These are phyloP conservation scores for Moricandia moricandioides DNA, from an alignment of 345 rosid genomes.

Conservation along the genomic window DNA sequence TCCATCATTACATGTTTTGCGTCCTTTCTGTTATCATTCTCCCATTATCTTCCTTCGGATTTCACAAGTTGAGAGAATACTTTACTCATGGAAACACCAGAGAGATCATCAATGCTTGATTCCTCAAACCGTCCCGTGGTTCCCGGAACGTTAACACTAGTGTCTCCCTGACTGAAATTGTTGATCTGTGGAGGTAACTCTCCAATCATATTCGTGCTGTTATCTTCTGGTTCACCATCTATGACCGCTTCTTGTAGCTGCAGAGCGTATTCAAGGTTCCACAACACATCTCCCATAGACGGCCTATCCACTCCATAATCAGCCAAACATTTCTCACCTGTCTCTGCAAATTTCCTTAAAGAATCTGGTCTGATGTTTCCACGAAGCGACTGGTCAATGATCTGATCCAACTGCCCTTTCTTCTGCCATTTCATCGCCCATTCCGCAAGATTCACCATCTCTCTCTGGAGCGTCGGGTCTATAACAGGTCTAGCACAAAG, in stretches of 20 bases:
- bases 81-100: conserved; percentile 77
- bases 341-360: conserved; percentile 31
- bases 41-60: conserved; percentile 71
- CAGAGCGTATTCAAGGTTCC: conserved; percentile 36
- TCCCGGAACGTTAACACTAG: conserved; percentile 36
- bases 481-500: conserved; percentile 44
- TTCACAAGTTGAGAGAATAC: conserved; percentile 90
- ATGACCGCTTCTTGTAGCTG: conserved; percentile 44
- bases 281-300: conserved; percentile 40
- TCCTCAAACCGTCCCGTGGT: conserved; percentile 39
- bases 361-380: conserved; percentile 30
- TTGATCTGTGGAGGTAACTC: conserved; percentile 66
- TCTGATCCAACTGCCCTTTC: conserved; percentile 28
- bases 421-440: conserved; percentile 40
- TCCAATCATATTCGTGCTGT: conserved; percentile 76
- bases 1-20: conserved; percentile 4
- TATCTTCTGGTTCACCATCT: conserved; percentile 67
- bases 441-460: conserved; percentile 34
- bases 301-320: conserved; percentile 36
- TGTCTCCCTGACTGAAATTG: conserved; percentile 58
- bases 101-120: conserved; percentile 55
- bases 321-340: conserved; percentile 36
- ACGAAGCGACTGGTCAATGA: conserved; percentile 26
- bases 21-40: neutral
- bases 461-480: conserved; percentile 38